Evolutionary conservation across 805 yeast species (phyloP).

Genomic region (Nakazawaea ishiwadae): DNA sequence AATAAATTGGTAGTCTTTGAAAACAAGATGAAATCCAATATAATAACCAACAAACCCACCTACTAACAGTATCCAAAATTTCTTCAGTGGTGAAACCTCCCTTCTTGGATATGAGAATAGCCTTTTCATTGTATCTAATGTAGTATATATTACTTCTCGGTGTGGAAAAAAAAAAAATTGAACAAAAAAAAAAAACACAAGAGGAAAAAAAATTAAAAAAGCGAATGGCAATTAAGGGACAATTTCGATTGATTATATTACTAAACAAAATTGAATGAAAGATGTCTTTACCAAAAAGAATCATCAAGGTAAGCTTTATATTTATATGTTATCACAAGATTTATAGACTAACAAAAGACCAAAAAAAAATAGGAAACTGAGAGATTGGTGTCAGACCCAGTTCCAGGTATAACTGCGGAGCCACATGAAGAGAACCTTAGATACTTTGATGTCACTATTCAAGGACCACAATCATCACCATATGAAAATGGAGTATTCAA

Average conservation of each 20-base stretch:
- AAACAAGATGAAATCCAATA: slow-evolving; percentile 22
- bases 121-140: not conserved
- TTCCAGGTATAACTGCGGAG: slow-evolving; percentile 88
- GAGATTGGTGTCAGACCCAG: slow-evolving; percentile 87
- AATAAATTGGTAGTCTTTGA: slow-evolving; percentile 31
- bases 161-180: not conserved
- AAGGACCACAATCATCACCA: slow-evolving; percentile 89
- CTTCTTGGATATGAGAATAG: not conserved
- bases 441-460: slow-evolving; percentile 86
- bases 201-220: not conserved
- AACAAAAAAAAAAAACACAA: not conserved
- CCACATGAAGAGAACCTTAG: slow-evolving; percentile 95
- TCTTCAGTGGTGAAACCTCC: not conserved
- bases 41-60: slow-evolving; percentile 17
- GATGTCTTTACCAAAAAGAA: slow-evolving; percentile 82
- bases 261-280: not conserved
- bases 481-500: slow-evolving; percentile 79
- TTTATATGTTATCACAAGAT: too few species aligned
- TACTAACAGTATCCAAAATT: slow-evolving; percentile 5
- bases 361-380: slow-evolving; percentile 89
- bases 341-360: too few species aligned
- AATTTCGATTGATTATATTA: too few species aligned
- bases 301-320: slow-evolving; percentile 74
- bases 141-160: not conserved
- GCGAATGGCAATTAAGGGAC: not conserved